phyloP scores from a whole-genome alignment of 768 basidiomycete species.

The Suillus cothurnatus region DNA sequence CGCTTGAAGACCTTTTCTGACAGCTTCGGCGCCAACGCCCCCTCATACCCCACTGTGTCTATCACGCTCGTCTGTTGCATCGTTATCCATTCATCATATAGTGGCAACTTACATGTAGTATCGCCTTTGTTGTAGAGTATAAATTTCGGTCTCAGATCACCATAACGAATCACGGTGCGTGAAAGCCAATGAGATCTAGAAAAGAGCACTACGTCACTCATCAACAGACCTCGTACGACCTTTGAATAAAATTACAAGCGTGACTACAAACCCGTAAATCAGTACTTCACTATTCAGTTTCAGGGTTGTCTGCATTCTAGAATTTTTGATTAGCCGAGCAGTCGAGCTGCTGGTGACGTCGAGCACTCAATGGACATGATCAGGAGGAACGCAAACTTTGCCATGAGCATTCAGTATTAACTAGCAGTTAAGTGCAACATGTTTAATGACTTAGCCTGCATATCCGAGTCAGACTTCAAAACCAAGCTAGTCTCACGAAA shows the following conservation, averaged over 20 bases:
- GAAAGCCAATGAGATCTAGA: background rate
- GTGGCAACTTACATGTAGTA: conserved; percentile 9
- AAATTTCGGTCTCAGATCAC: background rate
- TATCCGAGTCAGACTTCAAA: conserved; percentile 4
- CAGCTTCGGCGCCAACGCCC: background rate
- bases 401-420: conserved; percentile 52
- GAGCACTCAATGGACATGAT: conserved; percentile 48
- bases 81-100: conserved; percentile 5
- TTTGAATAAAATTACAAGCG: background rate
- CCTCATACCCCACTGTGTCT: conserved; percentile 6
- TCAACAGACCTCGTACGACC: background rate
- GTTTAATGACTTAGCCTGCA: conserved; percentile 42
- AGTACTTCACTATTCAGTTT: background rate
- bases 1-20: conserved; percentile 79
- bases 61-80: background rate
- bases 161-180: background rate
- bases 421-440: conserved; percentile 49
- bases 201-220: background rate
- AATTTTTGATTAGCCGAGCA: background rate
- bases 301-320: background rate
- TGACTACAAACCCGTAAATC: background rate
- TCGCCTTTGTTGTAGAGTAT: conserved; percentile 7
- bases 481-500: background rate
- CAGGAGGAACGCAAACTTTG: conserved; percentile 47
- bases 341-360: background rate